phyloP scores from a whole-genome alignment of 2,329 filamentous ascomycete species.

The Blastomyces silverae region DNA sequence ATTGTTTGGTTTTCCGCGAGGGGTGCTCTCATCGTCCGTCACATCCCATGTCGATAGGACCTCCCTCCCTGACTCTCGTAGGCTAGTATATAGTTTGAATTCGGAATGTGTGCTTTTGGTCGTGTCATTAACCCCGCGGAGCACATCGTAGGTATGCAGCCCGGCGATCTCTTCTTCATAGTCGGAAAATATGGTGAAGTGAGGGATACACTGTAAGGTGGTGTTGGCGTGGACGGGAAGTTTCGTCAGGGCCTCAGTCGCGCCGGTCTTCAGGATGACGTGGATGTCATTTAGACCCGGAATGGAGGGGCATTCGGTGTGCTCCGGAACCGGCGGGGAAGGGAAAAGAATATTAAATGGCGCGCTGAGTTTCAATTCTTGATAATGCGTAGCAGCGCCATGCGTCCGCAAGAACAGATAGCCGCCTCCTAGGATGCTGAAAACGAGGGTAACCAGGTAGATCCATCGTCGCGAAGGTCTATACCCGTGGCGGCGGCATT shows the following conservation, averaged over 20 bases:
- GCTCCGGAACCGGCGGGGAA: neutral
- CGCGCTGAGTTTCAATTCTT: neutral
- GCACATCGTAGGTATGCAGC: conserved; percentile 46
- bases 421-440: neutral
- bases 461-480: neutral
- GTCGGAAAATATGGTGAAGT: conserved; percentile 55
- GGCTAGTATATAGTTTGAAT: conserved; percentile 48
- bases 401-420: neutral
- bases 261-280: conserved; percentile 53
- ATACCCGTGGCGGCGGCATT: no score
- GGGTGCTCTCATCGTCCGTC: conserved; percentile 35
- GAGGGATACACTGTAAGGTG: conserved; percentile 50
- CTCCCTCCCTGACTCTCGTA: conserved; percentile 40
- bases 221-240: conserved; percentile 51
- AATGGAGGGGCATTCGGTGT: neutral
- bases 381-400: neutral
- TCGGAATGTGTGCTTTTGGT: conserved; percentile 41
- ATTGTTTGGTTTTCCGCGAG: conserved; percentile 42
- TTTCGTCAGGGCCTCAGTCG: conserved; percentile 51
- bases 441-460: neutral
- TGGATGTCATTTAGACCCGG: conserved; percentile 45
- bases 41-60: conserved; percentile 33
- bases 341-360: neutral
- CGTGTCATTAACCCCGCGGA: conserved; percentile 40
- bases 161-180: conserved; percentile 49